Evolutionary conservation across 148 eudicot species (phyloP), one percentile per base, ranked within the genome.

Genomic region (Agrostemma githago): DNA sequence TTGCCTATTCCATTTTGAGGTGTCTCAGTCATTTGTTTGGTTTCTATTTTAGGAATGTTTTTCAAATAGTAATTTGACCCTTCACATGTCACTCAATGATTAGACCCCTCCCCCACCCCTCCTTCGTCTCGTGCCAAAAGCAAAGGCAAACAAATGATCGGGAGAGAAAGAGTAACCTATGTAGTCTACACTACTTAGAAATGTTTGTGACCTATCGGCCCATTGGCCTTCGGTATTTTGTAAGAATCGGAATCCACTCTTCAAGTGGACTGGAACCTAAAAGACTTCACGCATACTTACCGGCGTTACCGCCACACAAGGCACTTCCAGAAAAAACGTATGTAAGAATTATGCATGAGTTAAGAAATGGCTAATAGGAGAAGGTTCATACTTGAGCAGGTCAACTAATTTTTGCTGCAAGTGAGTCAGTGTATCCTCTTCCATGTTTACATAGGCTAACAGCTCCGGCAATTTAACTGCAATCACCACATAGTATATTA

Each of bases 391-490:
- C 97, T 88, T 92, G 71, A 92, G 85, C 77, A 92, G 90, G 78
- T 92, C 97, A 14, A 84, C 86, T 70, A 89, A 66, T 60, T 92
- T 88, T 79, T 88, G 92, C 82, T 88, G 95, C 89, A 92, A 81
- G 56, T 73, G 79, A 71, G 80, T 80, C 77, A 80, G 73, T 42
- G 92, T 83, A 72, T 89, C 95, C 76, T 92, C 95, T 76, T 89
- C 97, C 48, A 89, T 85, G 72, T 85, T 86, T 34, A 87, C 82
- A 58, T 81, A 84, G 58, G 84, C 85, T 80, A 92, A 68, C 58
- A 92, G 82, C 78, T 88, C 97, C 4, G 92, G 97, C 79, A 92
- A 81, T 82, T 92, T 92, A 68, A 92, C 97, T 92, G 91, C 87
- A 82, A 75, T 73, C 46, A 72, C 58, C 72, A 63, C 11, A 15